Evolutionary conservation across 2,329 filamentous ascomycete genomes (phyloP).

Genomic region (Sporothrix inflata): DNA sequence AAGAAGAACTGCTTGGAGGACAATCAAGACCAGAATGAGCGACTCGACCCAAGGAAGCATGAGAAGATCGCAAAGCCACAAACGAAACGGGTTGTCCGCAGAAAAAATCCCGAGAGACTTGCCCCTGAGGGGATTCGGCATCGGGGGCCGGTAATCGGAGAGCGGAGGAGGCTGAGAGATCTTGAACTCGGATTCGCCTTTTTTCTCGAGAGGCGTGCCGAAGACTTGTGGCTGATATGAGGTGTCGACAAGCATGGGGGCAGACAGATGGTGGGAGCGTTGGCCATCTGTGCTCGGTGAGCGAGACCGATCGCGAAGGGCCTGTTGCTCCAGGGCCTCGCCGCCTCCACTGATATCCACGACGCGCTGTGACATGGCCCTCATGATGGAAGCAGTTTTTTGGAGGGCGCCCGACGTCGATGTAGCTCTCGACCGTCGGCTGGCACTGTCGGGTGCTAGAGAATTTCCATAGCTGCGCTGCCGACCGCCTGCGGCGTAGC

Average conservation of each 20-base stretch:
- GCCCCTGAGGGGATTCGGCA: constrained; percentile 80
- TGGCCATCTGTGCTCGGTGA: constrained; percentile 58
- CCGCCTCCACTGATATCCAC: constrained; percentile 96
- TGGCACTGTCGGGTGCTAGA: constrained; percentile 54
- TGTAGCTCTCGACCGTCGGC: constrained; percentile 62
- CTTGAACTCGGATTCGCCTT: constrained; percentile 40
- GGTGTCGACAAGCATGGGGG: constrained; percentile 51
- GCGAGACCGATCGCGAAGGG: constrained; percentile 63
- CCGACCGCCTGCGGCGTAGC: constrained; percentile 50
- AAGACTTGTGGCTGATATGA: constrained; percentile 56
- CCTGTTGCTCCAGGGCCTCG: constrained; percentile 75
- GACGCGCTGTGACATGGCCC: constrained; percentile 92
- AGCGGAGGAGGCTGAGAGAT: constrained; percentile 40
- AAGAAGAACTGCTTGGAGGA: constrained; percentile 85
- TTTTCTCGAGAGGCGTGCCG: constrained; percentile 53
- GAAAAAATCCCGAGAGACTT: constrained; percentile 84
- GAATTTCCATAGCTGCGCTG: constrained; percentile 61
- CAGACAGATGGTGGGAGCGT: constrained; percentile 52
- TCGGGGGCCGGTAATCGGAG: constrained; percentile 41
- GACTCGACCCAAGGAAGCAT: constrained; percentile 88
- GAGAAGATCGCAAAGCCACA: constrained; percentile 77
- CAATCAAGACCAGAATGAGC: constrained; percentile 80
- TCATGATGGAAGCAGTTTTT: constrained; percentile 74
- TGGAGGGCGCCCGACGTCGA: constrained; percentile 67
- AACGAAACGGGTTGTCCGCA: constrained; percentile 73